These are phyloP conservation scores for Candida ficus DNA, from an alignment of 805 yeast genomes.

Conservation along the genomic window DNA sequence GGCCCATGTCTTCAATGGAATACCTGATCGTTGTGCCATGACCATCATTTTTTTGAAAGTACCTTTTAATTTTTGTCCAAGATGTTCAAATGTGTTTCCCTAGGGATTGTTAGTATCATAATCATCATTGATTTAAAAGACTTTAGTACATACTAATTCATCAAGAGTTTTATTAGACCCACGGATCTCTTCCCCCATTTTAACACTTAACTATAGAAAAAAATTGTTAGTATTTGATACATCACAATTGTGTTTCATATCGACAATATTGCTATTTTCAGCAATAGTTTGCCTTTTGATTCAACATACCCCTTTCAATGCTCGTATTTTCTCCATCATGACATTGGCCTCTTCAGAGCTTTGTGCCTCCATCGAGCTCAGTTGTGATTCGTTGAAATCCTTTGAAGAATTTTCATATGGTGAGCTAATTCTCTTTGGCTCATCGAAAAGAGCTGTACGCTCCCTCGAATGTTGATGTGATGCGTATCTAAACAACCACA, in stretches of 20 bases:
- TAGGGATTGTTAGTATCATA: neutral
- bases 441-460: constrained; percentile 22
- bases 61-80: constrained; percentile 42
- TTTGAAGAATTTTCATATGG: constrained; percentile 35
- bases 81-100: constrained; percentile 40
- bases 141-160: constrained; percentile 24
- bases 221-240: constrained; percentile 4
- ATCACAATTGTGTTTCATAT: too few species aligned
- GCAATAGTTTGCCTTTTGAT: too few species aligned
- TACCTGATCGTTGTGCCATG: constrained; percentile 60
- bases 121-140: too few species aligned
- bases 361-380: constrained; percentile 62
- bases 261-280: too few species aligned
- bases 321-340: constrained; percentile 48
- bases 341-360: constrained; percentile 52
- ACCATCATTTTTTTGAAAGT: constrained; percentile 54
- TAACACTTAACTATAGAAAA: constrained; percentile 38
- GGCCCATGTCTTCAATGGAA: constrained; percentile 62
- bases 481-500: constrained; percentile 5
- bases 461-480: constrained; percentile 8
- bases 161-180: constrained; percentile 43
- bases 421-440: constrained; percentile 31
- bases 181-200: constrained; percentile 63
- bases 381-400: constrained; percentile 45
- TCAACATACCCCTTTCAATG: constrained; percentile 44